Base-by-base conservation (phyloP, 768 basidiomycete species). In the Leccinum boreale region DNA sequence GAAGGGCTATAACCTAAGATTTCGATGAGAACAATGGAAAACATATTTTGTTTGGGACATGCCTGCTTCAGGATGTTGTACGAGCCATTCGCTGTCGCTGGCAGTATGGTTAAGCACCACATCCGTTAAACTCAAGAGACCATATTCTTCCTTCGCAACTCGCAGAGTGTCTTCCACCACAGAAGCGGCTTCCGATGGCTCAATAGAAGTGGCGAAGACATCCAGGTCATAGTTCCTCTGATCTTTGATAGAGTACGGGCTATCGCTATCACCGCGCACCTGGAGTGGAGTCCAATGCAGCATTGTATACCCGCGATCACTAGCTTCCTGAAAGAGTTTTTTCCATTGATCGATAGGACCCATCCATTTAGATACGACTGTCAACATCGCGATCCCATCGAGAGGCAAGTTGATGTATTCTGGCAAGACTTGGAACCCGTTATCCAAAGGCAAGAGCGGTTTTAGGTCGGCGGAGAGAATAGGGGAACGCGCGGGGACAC, bases 281-380 rank as follows among this genome's bases (percentile, higher is more conserved):
- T 99, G 96, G 6, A 99, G 77, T 0, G 97, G 97, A 0, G 96
- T 91, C 79, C 90, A 99, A 69, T 99, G 97, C 45, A 99, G 77
- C 93, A 98, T 97, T 52, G 95, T 99, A 78, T 99, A 99, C 1
- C 97, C 96, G 50, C 96, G 80, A 53, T 91, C 81, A 53, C 86
- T 84, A 11, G 93, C 90, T 73, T 95, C 93, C 50, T 82, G 79
- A 62, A 97, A 91, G 69, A 92, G 85, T 3, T 80, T 78, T 46
- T 75, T 78, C 97, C 97, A 98, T 29, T 86, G 78, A 11, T 77
- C 72, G 35, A 92, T 73, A 1, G 88, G 81, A 2, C 95, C 96
- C 92, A 98, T 97, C 97, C 97, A 99, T 72, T 99, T 99, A 2
- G 94, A 96, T 47, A 99, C 86, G 39, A 96, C 80, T 5, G 92